Base-by-base conservation (phyloP, 202 grass and related monocot genomes). In the Dendrocalamus latiflorus region DNA sequence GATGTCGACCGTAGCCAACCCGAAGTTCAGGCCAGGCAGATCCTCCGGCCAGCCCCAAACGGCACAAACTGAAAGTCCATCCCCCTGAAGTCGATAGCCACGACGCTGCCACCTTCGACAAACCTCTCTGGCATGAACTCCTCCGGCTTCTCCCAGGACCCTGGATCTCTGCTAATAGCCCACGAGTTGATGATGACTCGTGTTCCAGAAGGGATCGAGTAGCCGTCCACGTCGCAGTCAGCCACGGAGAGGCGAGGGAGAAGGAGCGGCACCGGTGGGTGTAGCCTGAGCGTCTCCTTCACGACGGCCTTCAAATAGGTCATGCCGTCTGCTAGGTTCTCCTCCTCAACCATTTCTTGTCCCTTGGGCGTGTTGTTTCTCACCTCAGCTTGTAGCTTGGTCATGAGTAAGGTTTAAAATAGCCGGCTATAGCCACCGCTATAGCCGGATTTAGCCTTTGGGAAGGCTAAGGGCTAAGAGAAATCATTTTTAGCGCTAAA, bases 71-170 rank as follows among this genome's bases (percentile, higher is more conserved):
- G 2, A 1, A 81, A 70, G 20, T 84, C 53, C 0, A 12, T 43
- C 18, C 85, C 78, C 15, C 14, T 82, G 22, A 70, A 70, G 8
- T 87, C 85, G 8, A 77, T 2, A 0, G 21, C 9, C 3, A 44
- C 59, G 1, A 57, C 45, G 14, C 33, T 41, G 5, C 57, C 45
- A 0, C 47, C 60, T 0, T 58, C 24, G 6, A 84, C 18, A 20
- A 86, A 86, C 25, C 77, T 73, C 60, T 86, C 67, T 0, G 76
- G 76, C 76, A n/a, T 45, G 13, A 75, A 86, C 59, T 81, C 84
- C 1, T 81, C 70, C 0, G 84, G 7, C 0, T 14, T 60, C 26
- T 81, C 84, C 84, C 77, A 86, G 0, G 14, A 75, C 1, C 4
- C 17, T 3, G 77, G 49, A n/a, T 86, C 77, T n/a, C 84, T 75